Base-by-base conservation (phyloP, 495 filamentous ascomycete genomes). In the Daldinia decipiens region DNA sequence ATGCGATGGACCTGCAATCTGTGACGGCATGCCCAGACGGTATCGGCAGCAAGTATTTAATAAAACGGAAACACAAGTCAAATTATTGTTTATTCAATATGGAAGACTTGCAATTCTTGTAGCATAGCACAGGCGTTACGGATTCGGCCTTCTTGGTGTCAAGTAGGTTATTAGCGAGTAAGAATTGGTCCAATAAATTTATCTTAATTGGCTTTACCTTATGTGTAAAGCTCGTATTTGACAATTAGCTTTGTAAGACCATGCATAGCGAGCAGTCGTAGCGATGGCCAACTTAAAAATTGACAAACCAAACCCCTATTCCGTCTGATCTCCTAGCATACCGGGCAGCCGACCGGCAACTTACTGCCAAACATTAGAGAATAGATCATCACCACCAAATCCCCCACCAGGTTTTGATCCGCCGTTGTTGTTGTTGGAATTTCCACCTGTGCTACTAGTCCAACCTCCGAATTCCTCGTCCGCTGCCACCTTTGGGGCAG, bases 401-500 rank as follows among this genome's bases (percentile, higher is more conserved):
- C 90, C 90, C 0, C 73, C 63, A 6, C 68, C 77, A 12, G 81
- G 67, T 70, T 83, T 84, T 19, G 77, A 50, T 32, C 71, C 66
- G 31, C 72, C 74, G 51, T 62, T 77, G 27, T 58, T 71, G 67
- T 57, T 65, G 9, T 27, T 27, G 5, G 71, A 39, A 72, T 84
- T 85, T 38, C 80, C 82, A 24, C 76, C 79, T n/a, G 84, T 82
- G 57, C 84, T 83, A 80, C 91, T 93, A 50, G 90, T 91, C 94
- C 94, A 98, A 24, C 93, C 93, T 15, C 94, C 94, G 81, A 97
- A 98, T 72, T 98, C 94, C 79, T 98, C 94, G 76, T 98, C 94
- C 0, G 87, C 88, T 31, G 87, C 85, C 2, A 95, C 90, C 68
- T 89, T 89, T 11, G 91, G 88, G 24, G 87, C 77, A 3, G 82